phyloP scores from a whole-genome alignment of 768 basidiomycete genomes.

The Lentinula detonsa region DNA sequence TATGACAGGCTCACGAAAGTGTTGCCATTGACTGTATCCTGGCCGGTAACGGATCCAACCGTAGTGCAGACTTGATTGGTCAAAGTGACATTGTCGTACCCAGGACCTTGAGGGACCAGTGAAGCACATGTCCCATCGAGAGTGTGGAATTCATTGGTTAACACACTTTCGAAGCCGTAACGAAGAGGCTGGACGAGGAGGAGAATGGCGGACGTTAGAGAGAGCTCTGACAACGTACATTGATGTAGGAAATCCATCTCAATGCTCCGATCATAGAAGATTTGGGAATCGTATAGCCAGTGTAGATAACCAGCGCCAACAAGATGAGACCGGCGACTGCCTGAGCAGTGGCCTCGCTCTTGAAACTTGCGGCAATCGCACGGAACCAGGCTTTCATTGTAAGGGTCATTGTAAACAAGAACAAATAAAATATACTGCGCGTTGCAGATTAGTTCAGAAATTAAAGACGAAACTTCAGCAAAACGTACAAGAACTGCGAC shows the following conservation, averaged over 20 bases:
- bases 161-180: slow-evolving; percentile 69
- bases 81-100: slow-evolving; percentile 49
- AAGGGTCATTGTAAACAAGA: slow-evolving; percentile 50
- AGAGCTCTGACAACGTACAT: slow-evolving; percentile 28
- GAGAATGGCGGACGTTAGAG: background rate
- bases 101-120: slow-evolving; percentile 56
- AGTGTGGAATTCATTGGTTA: slow-evolving; percentile 79
- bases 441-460: background rate
- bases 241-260: slow-evolving; percentile 61
- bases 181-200: slow-evolving; percentile 45
- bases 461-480: background rate
- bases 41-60: slow-evolving; percentile 58
- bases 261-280: slow-evolving; percentile 64
- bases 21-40: slow-evolving; percentile 54
- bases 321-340: slow-evolving; percentile 39
- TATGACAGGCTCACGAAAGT: slow-evolving; percentile 42
- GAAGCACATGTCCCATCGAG: slow-evolving; percentile 54
- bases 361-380: slow-evolving; percentile 53
- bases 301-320: slow-evolving; percentile 49
- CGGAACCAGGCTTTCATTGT: slow-evolving; percentile 78
- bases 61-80: slow-evolving; percentile 74
- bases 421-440: slow-evolving; percentile 50
- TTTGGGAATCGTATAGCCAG: slow-evolving; percentile 55
- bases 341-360: slow-evolving; percentile 55
- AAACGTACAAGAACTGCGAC: slow-evolving; percentile 59